Evolutionary conservation across 768 basidiomycete genomes (phyloP).

Genomic region (Serendipita sp.): DNA sequence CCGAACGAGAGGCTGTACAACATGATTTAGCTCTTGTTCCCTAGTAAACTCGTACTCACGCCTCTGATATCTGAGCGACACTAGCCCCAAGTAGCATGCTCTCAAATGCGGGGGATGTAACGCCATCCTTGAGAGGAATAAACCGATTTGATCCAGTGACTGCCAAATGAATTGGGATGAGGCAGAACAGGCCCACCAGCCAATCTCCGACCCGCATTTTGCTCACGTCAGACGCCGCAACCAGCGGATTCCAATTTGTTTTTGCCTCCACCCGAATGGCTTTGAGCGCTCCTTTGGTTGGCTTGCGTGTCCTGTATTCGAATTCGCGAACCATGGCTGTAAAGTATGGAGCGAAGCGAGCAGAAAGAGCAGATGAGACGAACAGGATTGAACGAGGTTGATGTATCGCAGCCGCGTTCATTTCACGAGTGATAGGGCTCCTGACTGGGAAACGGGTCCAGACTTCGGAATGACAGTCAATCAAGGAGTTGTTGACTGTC

Average conservation of each 20-base stretch:
- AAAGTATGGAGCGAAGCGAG: not conserved
- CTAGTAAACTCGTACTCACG: not conserved
- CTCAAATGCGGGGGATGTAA: constrained; percentile 34
- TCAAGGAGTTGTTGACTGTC: not conserved
- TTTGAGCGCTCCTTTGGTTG: not conserved
- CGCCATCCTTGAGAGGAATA: constrained; percentile 42
- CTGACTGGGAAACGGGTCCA: not conserved
- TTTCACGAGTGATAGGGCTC: not conserved
- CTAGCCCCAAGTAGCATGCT: constrained; percentile 40
- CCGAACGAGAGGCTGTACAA: constrained; percentile 29
- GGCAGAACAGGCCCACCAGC: constrained; percentile 41
- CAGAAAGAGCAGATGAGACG: not conserved
- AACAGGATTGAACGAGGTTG: not conserved
- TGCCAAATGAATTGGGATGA: constrained; percentile 50
- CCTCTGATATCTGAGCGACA: constrained; percentile 39
- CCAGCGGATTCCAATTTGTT: not conserved
- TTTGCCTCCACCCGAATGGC: not conserved
- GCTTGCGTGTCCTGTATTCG: not conserved
- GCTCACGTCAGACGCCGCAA: not conserved
- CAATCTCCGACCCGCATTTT: constrained; percentile 39
- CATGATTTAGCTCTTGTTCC: not conserved
- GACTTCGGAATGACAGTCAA: not conserved
- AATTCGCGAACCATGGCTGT: not conserved
- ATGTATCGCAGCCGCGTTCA: not conserved
- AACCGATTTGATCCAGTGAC: constrained; percentile 44